These are phyloP conservation scores for Pugionium dolabratum DNA, from an alignment of 345 rosid genomes.

Conservation along the genomic window DNA sequence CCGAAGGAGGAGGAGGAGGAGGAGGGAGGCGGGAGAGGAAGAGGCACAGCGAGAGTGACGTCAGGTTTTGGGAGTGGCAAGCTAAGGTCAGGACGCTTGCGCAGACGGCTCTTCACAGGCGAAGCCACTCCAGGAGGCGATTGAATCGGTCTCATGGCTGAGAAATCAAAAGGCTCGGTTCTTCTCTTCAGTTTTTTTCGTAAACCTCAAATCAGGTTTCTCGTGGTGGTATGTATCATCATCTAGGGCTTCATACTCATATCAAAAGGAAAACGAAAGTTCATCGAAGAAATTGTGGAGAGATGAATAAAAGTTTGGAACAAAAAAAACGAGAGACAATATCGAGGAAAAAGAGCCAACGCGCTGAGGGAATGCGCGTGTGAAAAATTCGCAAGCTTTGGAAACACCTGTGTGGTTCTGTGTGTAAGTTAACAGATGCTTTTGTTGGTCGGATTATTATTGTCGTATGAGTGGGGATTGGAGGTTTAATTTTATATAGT, in stretches of 20 bases:
- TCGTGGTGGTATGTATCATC: not conserved
- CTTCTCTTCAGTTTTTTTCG: not conserved
- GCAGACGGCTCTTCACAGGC: slow-evolving; percentile 40
- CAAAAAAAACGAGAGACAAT: too few species aligned
- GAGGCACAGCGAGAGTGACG: slow-evolving; percentile 68
- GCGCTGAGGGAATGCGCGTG: slow-evolving; percentile 18
- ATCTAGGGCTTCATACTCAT: not conserved
- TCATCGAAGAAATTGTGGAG: slow-evolving; percentile 11
- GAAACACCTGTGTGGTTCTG: slow-evolving; percentile 33
- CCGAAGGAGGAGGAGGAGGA: not conserved
- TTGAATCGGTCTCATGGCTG: slow-evolving; percentile 60
- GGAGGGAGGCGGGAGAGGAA: slow-evolving; percentile 66
- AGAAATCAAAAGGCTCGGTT: slow-evolving; percentile 5
- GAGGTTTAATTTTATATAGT: too few species aligned
- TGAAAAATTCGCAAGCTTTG: not conserved
- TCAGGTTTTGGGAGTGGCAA: slow-evolving; percentile 76
- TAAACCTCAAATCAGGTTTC: not conserved
- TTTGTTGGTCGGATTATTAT: too few species aligned
- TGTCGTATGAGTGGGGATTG: too few species aligned
- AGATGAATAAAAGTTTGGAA: not conserved
- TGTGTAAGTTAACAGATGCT: slow-evolving; percentile 21
- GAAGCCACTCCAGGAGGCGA: slow-evolving; percentile 44
- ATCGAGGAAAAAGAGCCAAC: slow-evolving; percentile 2
- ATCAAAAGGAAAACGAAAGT: slow-evolving; percentile 19
- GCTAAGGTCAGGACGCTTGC: slow-evolving; percentile 66